Evolutionary conservation across 352 stramenopile species (phyloP), one percentile per base, ranked within the genome.

Genomic region (Phytophthora ramorum): DNA sequence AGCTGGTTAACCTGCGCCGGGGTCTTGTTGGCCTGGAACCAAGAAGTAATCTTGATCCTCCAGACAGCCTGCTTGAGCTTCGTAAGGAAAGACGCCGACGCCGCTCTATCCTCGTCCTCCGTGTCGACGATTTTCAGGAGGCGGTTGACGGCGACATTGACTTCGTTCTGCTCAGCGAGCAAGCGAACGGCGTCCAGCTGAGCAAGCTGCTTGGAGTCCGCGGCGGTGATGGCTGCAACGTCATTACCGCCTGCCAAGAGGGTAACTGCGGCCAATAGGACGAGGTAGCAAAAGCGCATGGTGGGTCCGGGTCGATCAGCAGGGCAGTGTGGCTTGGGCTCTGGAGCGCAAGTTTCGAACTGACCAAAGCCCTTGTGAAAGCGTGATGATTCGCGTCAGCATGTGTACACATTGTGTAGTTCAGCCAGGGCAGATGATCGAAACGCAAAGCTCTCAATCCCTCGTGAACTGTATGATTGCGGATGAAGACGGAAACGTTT

Each of bases 1-100:
- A 35, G 32, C 35, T 43, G 20, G 34, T 57, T 57, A 6, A 57
- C 34, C 14, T 57, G 17, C 34, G 50, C 47, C 14, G 50, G 50
- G 7, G 50, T 57, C 50, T 35, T 32, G 8, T 57, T 46, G 34
- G 34, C 20, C 2, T 35, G 46, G 35, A 46, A 57, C 50, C 50
- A 57, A 8, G 50, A 57, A 17, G 17, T 30, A 13, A 57, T 44
- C 34, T 57, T 57, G 50, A 57, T 57, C 34, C n/a, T 34, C 50
- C 35, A 45, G 32, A 57, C 50, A 16, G 22, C 20, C 17, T 19
- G 7, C 34, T 57, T 57, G 34, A 57, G 32, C 14, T 34, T 34
- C 13, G 37, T 7, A 26, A 57, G 35, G 4, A 4, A 5, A 3
- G 34, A 30, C 2, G 7, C n/a, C n/a, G 26, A 6, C 7, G 30